Percentiles rank a stretch among this genome's conserved stretches.
Evolutionary conservation across 345 rosid genomes (phyloP).

Genomic region (Eucalyptus polyanthemos): DNA sequence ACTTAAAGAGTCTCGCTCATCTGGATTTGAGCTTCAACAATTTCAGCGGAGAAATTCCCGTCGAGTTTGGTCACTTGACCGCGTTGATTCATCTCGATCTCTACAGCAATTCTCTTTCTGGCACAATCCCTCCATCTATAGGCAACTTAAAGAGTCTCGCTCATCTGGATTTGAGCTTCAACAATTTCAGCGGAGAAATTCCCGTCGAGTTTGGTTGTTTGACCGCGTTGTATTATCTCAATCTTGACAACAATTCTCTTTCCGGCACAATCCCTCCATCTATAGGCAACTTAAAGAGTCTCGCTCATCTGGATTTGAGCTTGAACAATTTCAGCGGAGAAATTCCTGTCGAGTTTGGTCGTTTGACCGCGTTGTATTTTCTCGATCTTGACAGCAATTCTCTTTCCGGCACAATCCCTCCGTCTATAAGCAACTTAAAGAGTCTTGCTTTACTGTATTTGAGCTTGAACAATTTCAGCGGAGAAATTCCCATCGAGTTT

Average conservation of each 20-base stretch:
- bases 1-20: not conserved
- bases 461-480: not conserved
- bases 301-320: not conserved
- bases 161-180: not conserved
- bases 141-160: not conserved
- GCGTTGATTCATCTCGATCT: not conserved
- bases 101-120: not conserved
- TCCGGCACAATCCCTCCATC: not conserved
- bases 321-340: not conserved
- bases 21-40: not conserved
- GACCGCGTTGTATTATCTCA: not conserved
- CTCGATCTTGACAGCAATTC: too few species aligned
- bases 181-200: not conserved
- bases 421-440: not conserved
- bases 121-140: not conserved
- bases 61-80: not conserved
- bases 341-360: not conserved
- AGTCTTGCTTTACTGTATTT: not conserved
- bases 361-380: rapidly evolving
- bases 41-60: not conserved
- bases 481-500: not conserved
- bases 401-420: too few species aligned
- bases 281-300: not conserved
- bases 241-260: too few species aligned
- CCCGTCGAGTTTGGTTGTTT: too few species aligned